These are phyloP conservation scores for Corymbia calophylla DNA, from an alignment of 441 rosid species.

Conservation along the genomic window DNA sequence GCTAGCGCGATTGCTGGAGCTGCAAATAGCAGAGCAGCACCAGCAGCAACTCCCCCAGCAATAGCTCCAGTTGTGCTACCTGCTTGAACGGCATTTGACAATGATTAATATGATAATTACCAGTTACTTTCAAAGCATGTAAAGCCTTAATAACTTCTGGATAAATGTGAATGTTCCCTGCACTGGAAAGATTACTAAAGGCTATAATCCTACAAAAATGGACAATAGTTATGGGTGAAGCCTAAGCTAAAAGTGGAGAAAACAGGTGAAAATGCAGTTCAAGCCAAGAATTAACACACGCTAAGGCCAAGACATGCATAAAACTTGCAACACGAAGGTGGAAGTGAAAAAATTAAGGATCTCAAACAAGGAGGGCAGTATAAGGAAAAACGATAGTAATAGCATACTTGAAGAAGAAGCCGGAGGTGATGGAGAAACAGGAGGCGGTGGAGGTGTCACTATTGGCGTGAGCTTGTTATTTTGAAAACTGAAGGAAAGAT, in stretches of 20 bases:
- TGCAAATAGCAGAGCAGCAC: constrained; percentile 89
- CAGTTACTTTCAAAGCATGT: not conserved
- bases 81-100: constrained; percentile 12
- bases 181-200: not conserved
- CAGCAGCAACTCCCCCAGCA: constrained; percentile 97
- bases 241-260: not conserved
- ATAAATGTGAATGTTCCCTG: not conserved
- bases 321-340: not conserved
- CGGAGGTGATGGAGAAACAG: constrained; percentile 36
- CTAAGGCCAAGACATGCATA: not conserved
- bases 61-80: constrained; percentile 69
- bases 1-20: constrained; percentile 84
- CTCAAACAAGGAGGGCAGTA: not conserved
- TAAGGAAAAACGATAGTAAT: not conserved
- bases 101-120: not conserved
- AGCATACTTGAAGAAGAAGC: constrained; percentile 38
- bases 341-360: not conserved
- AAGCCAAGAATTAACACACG: not conserved
- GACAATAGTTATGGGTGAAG: not conserved
- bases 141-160: not conserved
- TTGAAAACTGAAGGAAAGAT: constrained; percentile 43
- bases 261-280: not conserved
- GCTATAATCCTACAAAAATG: not conserved
- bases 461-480: constrained; percentile 17
- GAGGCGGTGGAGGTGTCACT: constrained; percentile 57